These are phyloP conservation scores for Canavalia gladiata DNA, from an alignment of 306 rosid species.

Conservation along the genomic window DNA sequence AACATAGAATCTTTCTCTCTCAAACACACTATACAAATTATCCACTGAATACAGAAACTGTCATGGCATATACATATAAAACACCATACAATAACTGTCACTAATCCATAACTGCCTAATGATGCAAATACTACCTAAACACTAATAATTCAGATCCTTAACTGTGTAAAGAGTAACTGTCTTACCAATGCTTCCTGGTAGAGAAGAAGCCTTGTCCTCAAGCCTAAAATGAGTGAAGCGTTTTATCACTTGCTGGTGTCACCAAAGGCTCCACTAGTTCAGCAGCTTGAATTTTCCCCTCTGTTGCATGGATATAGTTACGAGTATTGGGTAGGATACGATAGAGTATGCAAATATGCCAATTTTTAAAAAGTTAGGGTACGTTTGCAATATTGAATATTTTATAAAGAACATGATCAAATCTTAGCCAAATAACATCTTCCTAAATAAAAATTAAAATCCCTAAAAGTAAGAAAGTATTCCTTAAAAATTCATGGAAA, in stretches of 20 bases:
- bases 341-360: too few relatives aligned
- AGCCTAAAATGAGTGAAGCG: not conserved
- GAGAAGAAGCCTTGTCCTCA: too few relatives aligned
- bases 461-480: too few relatives aligned
- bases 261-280: not conserved
- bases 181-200: not conserved
- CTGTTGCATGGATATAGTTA: too few relatives aligned
- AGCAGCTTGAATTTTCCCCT: not conserved
- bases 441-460: too few relatives aligned
- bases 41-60: not conserved
- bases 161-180: not conserved
- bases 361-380: too few relatives aligned
- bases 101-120: not conserved
- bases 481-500: too few relatives aligned
- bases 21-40: not conserved
- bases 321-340: too few relatives aligned
- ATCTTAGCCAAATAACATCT: too few relatives aligned
- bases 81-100: not conserved
- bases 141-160: not conserved
- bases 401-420: too few relatives aligned
- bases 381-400: too few relatives aligned
- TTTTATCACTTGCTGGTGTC: not conserved
- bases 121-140: not conserved
- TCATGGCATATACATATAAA: constrained; percentile 1
- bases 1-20: not conserved